Percentiles rank a stretch among this genome's conserved stretches.
Conservation (phyloP, 768 basidiomycete genomes). For the Psilocybe azurescens region DNA sequence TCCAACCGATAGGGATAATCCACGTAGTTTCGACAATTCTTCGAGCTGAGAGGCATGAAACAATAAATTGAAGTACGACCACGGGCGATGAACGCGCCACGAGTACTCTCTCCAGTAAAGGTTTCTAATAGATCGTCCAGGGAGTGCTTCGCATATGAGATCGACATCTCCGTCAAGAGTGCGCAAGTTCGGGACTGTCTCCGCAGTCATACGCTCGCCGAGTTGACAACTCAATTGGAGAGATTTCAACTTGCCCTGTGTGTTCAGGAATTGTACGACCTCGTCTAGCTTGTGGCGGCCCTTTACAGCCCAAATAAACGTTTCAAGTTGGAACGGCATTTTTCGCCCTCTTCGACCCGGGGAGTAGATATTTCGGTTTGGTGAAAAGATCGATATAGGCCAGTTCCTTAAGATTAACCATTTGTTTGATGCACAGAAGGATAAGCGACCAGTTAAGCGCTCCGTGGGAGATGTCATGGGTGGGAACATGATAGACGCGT, state of each 20-base stretch:
- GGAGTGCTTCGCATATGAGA: neutral
- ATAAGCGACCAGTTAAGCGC: neutral
- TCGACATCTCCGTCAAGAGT: neutral
- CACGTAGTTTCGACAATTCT: neutral
- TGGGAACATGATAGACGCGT: neutral
- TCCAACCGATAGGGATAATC: neutral
- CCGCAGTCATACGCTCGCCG: neutral
- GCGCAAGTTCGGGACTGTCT: neutral
- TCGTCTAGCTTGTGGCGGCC: neutral
- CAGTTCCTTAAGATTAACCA: constrained; percentile 6
- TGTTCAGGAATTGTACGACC: neutral
- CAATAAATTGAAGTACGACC: neutral
- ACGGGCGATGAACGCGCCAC: neutral
- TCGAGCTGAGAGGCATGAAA: neutral
- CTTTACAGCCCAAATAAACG: neutral
- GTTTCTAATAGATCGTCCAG: neutral
- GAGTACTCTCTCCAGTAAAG: neutral
- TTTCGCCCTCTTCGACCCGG: neutral
- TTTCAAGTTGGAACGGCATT: constrained; percentile 8
- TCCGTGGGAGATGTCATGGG: neutral
- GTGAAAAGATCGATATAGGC: neutral
- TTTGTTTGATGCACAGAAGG: neutral
- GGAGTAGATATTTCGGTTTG: neutral
- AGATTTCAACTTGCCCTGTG: neutral
- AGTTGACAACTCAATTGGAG: neutral